These are phyloP conservation scores for Penicillium angulare DNA, from an alignment of 495 filamentous ascomycete genomes.

Conservation along the genomic window DNA sequence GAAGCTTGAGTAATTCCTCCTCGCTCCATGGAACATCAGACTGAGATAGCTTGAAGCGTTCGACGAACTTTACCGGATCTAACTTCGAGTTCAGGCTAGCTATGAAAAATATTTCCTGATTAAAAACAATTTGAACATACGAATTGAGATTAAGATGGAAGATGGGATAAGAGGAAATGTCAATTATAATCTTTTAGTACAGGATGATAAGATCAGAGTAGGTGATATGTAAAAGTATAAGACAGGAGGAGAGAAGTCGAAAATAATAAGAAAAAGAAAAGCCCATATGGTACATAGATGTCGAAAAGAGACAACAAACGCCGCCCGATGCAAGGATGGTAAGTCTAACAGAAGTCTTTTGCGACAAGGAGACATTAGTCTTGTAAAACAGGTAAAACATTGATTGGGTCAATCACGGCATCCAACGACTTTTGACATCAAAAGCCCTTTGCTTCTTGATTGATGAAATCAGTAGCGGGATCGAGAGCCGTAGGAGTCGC, in stretches of 20 bases:
- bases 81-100: no score
- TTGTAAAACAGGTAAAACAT: background rate
- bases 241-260: slow-evolving; percentile 28
- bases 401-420: background rate
- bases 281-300: slow-evolving; percentile 14
- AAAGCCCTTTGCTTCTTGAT: background rate
- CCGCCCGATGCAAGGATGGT: slow-evolving; percentile 28
- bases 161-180: background rate
- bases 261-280: slow-evolving; percentile 11
- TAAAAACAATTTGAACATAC: no score
- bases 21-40: no score
- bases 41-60: no score
- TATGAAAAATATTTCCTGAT: no score
- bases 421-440: background rate
- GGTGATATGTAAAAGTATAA: slow-evolving; percentile 16
- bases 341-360: slow-evolving; percentile 18
- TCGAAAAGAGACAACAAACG: slow-evolving; percentile 23
- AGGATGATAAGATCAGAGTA: background rate
- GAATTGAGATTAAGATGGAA: no score
- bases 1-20: no score
- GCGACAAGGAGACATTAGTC: slow-evolving; percentile 2
- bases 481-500: slow-evolving; percentile 1
- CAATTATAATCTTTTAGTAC: background rate
- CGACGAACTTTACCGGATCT: no score
- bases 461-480: slow-evolving; percentile 1